phyloP scores from a whole-genome alignment of 306 rosid species.

The Casuarina cunninghamiana region DNA sequence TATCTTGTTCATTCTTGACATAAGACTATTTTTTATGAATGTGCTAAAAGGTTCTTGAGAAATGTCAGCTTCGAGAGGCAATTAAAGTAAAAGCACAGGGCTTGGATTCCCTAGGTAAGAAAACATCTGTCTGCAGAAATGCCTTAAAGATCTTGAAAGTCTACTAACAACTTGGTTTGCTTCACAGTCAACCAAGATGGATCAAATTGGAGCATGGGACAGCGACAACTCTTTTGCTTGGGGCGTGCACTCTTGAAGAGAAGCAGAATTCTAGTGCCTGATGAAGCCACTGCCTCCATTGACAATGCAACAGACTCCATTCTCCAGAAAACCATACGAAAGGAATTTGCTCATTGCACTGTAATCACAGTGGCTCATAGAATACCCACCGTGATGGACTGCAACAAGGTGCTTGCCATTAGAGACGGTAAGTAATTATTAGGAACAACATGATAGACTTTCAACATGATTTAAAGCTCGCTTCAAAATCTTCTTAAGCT shows the following conservation, averaged over 20 bases:
- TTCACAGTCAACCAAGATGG: conserved; percentile 31
- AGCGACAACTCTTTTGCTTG: conserved; percentile 33
- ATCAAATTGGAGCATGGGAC: conserved; percentile 41
- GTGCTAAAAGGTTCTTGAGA: conserved; percentile 25
- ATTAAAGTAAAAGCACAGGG: conserved; percentile 26
- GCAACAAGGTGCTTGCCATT: conserved; percentile 32
- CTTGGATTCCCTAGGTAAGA: conserved; percentile 33
- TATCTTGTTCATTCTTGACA: background rate
- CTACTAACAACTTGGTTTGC: background rate
- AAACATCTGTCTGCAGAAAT: background rate
- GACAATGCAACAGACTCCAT: conserved; percentile 34
- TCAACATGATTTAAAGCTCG: no score
- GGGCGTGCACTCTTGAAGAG: conserved; percentile 33
- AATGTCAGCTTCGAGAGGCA: conserved; percentile 32
- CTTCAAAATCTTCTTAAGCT: no score
- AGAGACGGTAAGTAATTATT: conserved; percentile 27
- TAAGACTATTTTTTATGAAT: background rate
- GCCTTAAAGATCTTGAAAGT: background rate
- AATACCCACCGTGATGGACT: conserved; percentile 40
- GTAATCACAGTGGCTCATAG: conserved; percentile 38
- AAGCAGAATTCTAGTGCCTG: conserved; percentile 30
- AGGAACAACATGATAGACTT: no score
- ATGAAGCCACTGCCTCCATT: conserved; percentile 41
- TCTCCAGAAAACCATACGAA: conserved; percentile 32
- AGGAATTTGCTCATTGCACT: conserved; percentile 30